phyloP scores from a whole-genome alignment of 202 grass and related monocot species.

The Carex arenaria region DNA sequence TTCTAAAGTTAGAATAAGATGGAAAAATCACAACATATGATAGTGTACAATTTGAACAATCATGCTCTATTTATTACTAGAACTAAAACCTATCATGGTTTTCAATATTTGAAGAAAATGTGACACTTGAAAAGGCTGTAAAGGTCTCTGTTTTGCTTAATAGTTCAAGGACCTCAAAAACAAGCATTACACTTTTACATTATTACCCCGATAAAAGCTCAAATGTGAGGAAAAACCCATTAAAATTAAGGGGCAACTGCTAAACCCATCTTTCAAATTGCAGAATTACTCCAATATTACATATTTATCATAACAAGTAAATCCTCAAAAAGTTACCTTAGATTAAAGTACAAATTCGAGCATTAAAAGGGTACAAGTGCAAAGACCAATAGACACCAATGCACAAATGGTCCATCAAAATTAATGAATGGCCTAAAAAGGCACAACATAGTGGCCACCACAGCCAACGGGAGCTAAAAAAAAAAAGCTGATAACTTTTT shows the following conservation, averaged over 20 bases:
- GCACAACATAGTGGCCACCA: background rate
- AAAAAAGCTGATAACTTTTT: conserved; percentile 9
- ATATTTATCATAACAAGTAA: background rate
- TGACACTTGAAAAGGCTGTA: background rate
- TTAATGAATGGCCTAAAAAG: conserved; percentile 18
- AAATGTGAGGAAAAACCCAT: background rate
- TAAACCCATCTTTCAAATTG: background rate
- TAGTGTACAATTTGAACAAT: conserved; percentile 14
- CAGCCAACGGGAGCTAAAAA: no score
- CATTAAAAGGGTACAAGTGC: background rate
- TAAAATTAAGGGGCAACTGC: background rate
- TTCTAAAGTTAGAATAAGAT: conserved; percentile 8
- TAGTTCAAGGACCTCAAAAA: background rate
- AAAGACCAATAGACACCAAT: background rate
- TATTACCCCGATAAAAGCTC: background rate
- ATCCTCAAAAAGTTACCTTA: background rate
- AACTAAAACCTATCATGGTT: conserved; percentile 20
- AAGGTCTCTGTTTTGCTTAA: background rate
- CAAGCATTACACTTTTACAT: background rate
- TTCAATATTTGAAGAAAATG: conserved; percentile 2
- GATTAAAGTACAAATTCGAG: background rate
- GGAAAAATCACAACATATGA: background rate
- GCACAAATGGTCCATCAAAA: conserved; percentile 15
- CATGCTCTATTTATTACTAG: conserved; percentile 10
- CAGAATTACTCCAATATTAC: background rate